These are phyloP conservation scores for Neolecta irregularis DNA, from an alignment of 1,139 yeast species.

Conservation along the genomic window DNA sequence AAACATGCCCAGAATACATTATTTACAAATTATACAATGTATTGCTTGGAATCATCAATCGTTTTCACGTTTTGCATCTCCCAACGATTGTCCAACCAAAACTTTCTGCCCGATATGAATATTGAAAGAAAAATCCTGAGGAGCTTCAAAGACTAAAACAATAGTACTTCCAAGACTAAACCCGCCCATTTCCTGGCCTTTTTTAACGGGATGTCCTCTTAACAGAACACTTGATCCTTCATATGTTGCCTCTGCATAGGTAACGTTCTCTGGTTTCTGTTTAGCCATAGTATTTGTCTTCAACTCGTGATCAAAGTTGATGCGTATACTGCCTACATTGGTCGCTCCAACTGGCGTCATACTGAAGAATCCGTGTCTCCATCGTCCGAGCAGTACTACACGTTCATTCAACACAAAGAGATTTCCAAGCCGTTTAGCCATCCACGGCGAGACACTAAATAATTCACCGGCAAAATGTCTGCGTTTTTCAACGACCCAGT, in stretches of 20 bases:
- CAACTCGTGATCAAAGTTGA: constrained; percentile 83
- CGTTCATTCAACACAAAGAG: constrained; percentile 86
- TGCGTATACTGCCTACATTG: constrained; percentile 85
- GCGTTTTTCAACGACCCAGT: constrained; percentile 88
- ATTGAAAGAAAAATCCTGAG: constrained; percentile 52
- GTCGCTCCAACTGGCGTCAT: constrained; percentile 99
- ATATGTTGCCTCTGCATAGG: constrained; percentile 92
- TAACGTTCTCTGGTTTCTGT: constrained; percentile 27
- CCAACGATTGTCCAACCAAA: constrained; percentile 52
- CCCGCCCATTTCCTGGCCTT: constrained; percentile 96
- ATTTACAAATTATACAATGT: neutral
- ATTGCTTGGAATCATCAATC: constrained; percentile 1
- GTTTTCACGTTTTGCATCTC: neutral
- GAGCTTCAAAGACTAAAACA: constrained; percentile 92
- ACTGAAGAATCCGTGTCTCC: constrained; percentile 94
- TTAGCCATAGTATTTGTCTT: constrained; percentile 41
- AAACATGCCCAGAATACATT: neutral
- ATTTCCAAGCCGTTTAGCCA: constrained; percentile 74
- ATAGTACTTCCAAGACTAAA: constrained; percentile 92
- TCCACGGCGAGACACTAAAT: constrained; percentile 91
- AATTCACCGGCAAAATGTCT: constrained; percentile 94
- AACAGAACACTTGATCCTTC: constrained; percentile 60
- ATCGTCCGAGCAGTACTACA: constrained; percentile 84
- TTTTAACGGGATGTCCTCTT: constrained; percentile 75
- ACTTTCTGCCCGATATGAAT: constrained; percentile 61